These are phyloP conservation scores for Solanum bulbocastanum DNA, from an alignment of 257 asterid genomes.

Conservation along the genomic window DNA sequence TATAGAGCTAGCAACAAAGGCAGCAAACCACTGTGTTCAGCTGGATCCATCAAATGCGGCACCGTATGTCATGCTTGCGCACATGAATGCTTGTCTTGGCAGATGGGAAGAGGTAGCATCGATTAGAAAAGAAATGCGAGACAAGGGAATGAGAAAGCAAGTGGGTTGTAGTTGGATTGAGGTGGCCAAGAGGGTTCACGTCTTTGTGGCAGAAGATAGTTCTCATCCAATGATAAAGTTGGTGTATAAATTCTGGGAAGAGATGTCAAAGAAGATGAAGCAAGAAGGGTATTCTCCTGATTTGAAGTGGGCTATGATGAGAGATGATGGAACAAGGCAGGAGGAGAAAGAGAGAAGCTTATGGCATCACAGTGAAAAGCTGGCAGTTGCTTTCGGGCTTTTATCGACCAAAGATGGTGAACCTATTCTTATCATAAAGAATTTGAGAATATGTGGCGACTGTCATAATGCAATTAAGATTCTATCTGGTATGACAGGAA, in stretches of 20 bases:
- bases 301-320: slow-evolving; percentile 24
- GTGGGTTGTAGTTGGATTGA: slow-evolving; percentile 80
- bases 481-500: slow-evolving; percentile 32
- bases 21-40: slow-evolving; percentile 44
- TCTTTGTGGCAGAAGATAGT: slow-evolving; percentile 60
- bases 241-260: slow-evolving; percentile 52
- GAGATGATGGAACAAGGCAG: slow-evolving; percentile 26
- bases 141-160: slow-evolving; percentile 34
- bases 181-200: slow-evolving; percentile 41
- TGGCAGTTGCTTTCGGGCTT: slow-evolving; percentile 59
- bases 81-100: slow-evolving; percentile 33
- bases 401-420: slow-evolving; percentile 20
- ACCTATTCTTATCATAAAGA: slow-evolving; percentile 49
- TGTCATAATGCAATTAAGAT: slow-evolving; percentile 55
- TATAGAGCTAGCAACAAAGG: slow-evolving; percentile 53
- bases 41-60: slow-evolving; percentile 62
- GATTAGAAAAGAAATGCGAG: slow-evolving; percentile 37
- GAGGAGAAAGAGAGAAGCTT: slow-evolving; percentile 30
- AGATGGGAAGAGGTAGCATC: slow-evolving; percentile 66
- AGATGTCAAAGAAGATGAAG: slow-evolving; percentile 42
- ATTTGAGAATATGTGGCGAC: slow-evolving; percentile 62
- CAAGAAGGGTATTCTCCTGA: slow-evolving; percentile 42
- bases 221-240: slow-evolving; percentile 47
- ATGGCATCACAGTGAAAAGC: slow-evolving; percentile 62
- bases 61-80: slow-evolving; percentile 56